Base-by-base conservation (phyloP, 1,284 basidiomycete genomes). In the Afroboletus lepidellus region DNA sequence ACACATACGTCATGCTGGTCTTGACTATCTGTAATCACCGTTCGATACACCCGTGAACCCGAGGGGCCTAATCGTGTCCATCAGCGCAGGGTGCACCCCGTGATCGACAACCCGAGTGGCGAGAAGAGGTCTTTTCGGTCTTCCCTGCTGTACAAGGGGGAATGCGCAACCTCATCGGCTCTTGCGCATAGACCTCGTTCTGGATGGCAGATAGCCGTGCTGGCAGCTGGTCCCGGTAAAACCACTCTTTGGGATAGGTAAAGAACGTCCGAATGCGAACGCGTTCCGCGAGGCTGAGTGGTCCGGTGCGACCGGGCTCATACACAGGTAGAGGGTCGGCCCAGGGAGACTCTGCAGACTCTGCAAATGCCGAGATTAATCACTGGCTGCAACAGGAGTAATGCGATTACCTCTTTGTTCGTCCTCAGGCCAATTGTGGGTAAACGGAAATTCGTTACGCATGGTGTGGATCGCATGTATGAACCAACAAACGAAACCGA, bases 381-480 rank as follows among this genome's bases (percentile, higher is more conserved):
- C 8, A 12, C 4, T 12, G 15, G 13, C 2, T 32, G 12, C 8
- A 9, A 3, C 16, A 25, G 3, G 7, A 0, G 20, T 9, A 7
- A 11, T 2, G 32, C 7, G 12, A 32, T 32, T 16, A 51, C 60
- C 50, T 21, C 48, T 39, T 2, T 41, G 21, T 5, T 48, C 46
- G 1, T 41, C 23, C 5, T 41, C 36, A 12, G 23, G 0, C 4
- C 25, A n/a, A n/a, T 16, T 16, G 30, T 43, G 12, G 32, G 37
- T 37, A 41, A 66, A 61, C 1, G 64, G 54, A 20, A 25, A 46
- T 2, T 46, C 13, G 34, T 1, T 30, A 4, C 49, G 36, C 57
- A 61, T 66, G 41, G 64, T 66, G 20, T 44, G 57, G 23, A 66
- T 24, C 0, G 54, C 61, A 8, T 62, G 63, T 12, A 65, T 53